phyloP scores from a whole-genome alignment of 768 basidiomycete genomes.

The Crepidotus variabilis region DNA sequence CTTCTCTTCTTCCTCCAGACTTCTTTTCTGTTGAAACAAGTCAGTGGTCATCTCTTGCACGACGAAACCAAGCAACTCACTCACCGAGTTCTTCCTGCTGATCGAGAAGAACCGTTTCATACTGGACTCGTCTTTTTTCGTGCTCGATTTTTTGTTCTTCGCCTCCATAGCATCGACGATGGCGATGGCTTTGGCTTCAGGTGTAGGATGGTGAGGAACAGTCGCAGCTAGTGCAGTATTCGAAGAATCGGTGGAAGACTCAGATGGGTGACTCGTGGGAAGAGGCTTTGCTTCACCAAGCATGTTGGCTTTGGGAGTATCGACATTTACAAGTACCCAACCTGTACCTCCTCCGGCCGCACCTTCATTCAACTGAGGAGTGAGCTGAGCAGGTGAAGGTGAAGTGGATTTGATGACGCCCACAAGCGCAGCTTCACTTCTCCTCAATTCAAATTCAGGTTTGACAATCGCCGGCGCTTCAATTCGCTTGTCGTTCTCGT shows the following conservation, averaged over 20 bases:
- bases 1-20: slow-evolving; percentile 11
- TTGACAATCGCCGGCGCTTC: slow-evolving; percentile 51
- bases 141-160: slow-evolving; percentile 33
- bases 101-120: slow-evolving; percentile 37
- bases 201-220: slow-evolving; percentile 22
- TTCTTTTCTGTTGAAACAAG: slow-evolving; percentile 6
- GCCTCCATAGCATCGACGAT: slow-evolving; percentile 56
- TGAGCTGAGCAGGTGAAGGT: slow-evolving; percentile 21
- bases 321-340: slow-evolving; percentile 67
- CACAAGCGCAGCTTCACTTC: slow-evolving; percentile 63
- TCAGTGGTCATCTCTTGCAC: background rate
- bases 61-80: slow-evolving; percentile 15
- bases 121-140: slow-evolving; percentile 18
- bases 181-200: slow-evolving; percentile 61
- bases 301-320: slow-evolving; percentile 24
- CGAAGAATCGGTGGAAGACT: background rate
- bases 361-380: slow-evolving; percentile 4
- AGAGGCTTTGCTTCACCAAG: background rate
- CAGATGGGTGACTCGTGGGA: background rate
- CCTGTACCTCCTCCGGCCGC: slow-evolving; percentile 38
- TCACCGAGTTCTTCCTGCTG: slow-evolving; percentile 33
- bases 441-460: slow-evolving; percentile 39
- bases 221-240: background rate
- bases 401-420: slow-evolving; percentile 40
- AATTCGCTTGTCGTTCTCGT: slow-evolving; percentile 49